Evolutionary conservation across 176 grass and related monocot genomes (phyloP), one percentile per base, ranked within the genome.

Genomic region (Dendrocalamus sinicus): DNA sequence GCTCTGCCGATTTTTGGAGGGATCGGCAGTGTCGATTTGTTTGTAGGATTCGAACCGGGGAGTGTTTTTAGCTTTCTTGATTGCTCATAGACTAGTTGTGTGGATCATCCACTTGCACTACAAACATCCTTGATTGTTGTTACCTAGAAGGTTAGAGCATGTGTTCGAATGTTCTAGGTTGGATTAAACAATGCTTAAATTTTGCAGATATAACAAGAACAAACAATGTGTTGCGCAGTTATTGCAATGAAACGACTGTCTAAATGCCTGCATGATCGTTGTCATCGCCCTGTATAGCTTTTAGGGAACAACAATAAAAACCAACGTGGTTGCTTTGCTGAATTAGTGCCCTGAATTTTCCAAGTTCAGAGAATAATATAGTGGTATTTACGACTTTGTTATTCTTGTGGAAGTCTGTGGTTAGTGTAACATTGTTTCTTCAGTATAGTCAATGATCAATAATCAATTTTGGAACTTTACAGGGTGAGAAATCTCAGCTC

Each of bases 401-500:
- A 48, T 32, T 63, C 4, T 8, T 83, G 60, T 69, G 30, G 1
- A 24, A 83, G 10, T 15, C 1, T 52, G 52, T 76, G 12, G 11
- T 73, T 74, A 28, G 7, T 39, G 30, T 59, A 17, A 37, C 58
- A 48, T 57, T 55, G 17, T 28, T 66, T 22, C 16, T 53, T 17
- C 17, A 53, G 5, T 17, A 6, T 17, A 53, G 51, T 53, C 51
- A 16, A 53, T 53, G 15, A 16, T 53, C 16, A 53, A 16, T 53
- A 6, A 53, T 53, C 51, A 17, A 53, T 53, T 53, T 53, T 50
- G 47, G 44, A 64, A 12, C 16, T 88, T 62, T 88, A 13, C 81
- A 91, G 89, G 9, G 78, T 47, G 4, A 90, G 81, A 92, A 62
- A 73, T 79, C 53, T 97, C 73, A 86, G 69, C 37, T 93, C 93